These are phyloP conservation scores for Lichtheimia ornata DNA, from an alignment of 371 early-diverging fungal genomes.

Conservation along the genomic window DNA sequence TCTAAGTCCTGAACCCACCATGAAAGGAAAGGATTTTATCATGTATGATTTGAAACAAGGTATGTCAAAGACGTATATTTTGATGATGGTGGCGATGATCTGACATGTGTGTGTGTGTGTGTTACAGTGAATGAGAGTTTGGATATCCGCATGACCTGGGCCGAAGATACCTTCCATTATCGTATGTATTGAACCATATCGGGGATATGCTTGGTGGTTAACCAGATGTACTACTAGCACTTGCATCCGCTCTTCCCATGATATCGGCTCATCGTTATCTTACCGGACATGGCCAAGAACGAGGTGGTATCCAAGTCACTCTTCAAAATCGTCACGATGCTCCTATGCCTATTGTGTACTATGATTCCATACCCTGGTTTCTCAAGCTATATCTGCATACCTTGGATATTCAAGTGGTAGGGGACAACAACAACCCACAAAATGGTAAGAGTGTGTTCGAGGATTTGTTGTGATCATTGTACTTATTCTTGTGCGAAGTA, in stretches of 20 bases:
- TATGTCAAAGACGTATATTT: conserved; percentile 37
- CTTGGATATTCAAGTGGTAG: conserved; percentile 55
- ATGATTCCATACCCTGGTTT: conserved; percentile 91
- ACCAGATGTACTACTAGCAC: conserved; percentile 21
- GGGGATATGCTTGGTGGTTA: too few relatives aligned
- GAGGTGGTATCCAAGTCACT: conserved; percentile 78
- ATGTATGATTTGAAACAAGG: conserved; percentile 46
- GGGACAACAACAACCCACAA: conserved; percentile 6
- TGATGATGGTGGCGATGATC: conserved; percentile 27
- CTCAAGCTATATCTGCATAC: conserved; percentile 90
- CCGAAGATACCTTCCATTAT: conserved; percentile 38
- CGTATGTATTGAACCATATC: conserved; percentile 27
- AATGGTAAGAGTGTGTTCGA: too few relatives aligned
- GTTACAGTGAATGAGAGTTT: conserved; percentile 8
- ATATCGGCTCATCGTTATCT: conserved; percentile 74
- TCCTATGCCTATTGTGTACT: conserved; percentile 58
- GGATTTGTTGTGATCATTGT: too few relatives aligned
- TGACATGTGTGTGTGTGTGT: too few relatives aligned
- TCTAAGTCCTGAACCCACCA: conserved; percentile 12
- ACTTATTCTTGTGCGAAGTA: background rate
- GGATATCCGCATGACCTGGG: conserved; percentile 50
- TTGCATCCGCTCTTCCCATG: conserved; percentile 43
- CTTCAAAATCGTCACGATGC: conserved; percentile 63
- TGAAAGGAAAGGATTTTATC: conserved; percentile 21
- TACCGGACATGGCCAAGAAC: conserved; percentile 83